These are phyloP conservation scores for Microcyclospora tardicrescens DNA, from an alignment of 2,329 filamentous ascomycete genomes.

Conservation along the genomic window DNA sequence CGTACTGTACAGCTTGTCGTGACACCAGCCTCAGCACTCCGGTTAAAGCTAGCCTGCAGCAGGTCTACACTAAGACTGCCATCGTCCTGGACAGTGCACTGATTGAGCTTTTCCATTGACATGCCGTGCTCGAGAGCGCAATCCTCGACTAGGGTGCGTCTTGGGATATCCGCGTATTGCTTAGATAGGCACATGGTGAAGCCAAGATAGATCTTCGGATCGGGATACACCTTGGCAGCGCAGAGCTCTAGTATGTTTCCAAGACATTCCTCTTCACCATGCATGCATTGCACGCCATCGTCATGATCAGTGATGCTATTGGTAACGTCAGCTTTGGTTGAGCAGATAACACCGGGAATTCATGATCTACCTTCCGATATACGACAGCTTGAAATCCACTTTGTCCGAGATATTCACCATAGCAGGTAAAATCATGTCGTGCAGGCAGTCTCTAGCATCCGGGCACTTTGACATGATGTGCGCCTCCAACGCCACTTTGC, in stretches of 20 bases:
- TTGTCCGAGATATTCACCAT: constrained; percentile 75
- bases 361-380: constrained; percentile 59
- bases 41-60: constrained; percentile 54
- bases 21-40: constrained; percentile 39
- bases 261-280: constrained; percentile 80
- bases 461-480: constrained; percentile 95
- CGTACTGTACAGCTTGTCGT: constrained; percentile 40
- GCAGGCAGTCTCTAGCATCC: constrained; percentile 73
- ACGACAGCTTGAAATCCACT: constrained; percentile 83
- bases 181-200: constrained; percentile 82
- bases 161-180: constrained; percentile 65
- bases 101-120: constrained; percentile 66
- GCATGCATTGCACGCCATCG: constrained; percentile 75
- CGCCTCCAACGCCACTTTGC: constrained; percentile 65
- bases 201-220: constrained; percentile 77
- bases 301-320: constrained; percentile 52
- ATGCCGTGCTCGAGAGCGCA: constrained; percentile 88
- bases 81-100: constrained; percentile 66
- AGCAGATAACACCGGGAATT: background rate
- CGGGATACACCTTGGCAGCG: constrained; percentile 67
- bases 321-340: constrained; percentile 1
- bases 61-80: constrained; percentile 57
- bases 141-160: constrained; percentile 63
- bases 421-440: constrained; percentile 65
- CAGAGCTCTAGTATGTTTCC: constrained; percentile 93